Evolutionary conservation across 495 filamentous ascomycete species (phyloP).

Genomic region (Aspergillus homomorphus): DNA sequence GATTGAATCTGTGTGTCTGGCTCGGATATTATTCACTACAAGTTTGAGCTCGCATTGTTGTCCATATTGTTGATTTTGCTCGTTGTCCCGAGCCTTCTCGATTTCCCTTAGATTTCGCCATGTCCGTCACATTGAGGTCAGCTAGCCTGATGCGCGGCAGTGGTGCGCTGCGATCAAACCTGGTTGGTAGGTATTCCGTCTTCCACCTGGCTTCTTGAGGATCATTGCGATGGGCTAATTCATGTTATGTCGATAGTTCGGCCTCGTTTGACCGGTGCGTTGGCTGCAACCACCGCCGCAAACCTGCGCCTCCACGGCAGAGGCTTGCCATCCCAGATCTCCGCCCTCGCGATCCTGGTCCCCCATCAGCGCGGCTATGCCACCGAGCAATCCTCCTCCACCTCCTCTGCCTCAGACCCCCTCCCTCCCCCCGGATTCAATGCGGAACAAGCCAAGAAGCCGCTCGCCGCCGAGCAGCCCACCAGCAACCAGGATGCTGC

Average conservation of each 20-base stretch:
- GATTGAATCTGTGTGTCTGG: not conserved
- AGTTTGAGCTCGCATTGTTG: slow-evolving; percentile 21
- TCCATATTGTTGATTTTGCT: slow-evolving; percentile 24
- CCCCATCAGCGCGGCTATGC: slow-evolving; percentile 58
- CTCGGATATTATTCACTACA: not conserved
- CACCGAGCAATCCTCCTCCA: slow-evolving; percentile 67
- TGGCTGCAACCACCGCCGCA: slow-evolving; percentile 41
- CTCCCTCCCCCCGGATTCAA: slow-evolving; percentile 94
- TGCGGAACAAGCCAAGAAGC: slow-evolving; percentile 84
- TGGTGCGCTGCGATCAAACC: slow-evolving; percentile 32
- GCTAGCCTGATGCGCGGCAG: slow-evolving; percentile 42
- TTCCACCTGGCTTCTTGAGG: not conserved
- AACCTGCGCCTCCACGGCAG: slow-evolving; percentile 56
- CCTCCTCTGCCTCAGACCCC: slow-evolving; percentile 46
- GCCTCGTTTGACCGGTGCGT: slow-evolving; percentile 33
- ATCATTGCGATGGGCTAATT: slow-evolving; percentile 8
- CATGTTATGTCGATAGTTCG: slow-evolving; percentile 26
- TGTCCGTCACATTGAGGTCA: slow-evolving; percentile 46
- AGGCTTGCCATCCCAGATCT: slow-evolving; percentile 56
- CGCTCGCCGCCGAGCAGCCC: slow-evolving; percentile 55
- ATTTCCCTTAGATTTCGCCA: slow-evolving; percentile 34
- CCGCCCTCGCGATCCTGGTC: slow-evolving; percentile 64
- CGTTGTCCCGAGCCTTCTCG: slow-evolving; percentile 27
- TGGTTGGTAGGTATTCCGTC: slow-evolving; percentile 28
- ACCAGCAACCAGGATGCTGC: slow-evolving; percentile 15